Percentiles rank a stretch among this genome's conserved stretches.
Evolutionary conservation across 768 basidiomycete genomes (phyloP).

Genomic region (Hypsizygus marmoreus): DNA sequence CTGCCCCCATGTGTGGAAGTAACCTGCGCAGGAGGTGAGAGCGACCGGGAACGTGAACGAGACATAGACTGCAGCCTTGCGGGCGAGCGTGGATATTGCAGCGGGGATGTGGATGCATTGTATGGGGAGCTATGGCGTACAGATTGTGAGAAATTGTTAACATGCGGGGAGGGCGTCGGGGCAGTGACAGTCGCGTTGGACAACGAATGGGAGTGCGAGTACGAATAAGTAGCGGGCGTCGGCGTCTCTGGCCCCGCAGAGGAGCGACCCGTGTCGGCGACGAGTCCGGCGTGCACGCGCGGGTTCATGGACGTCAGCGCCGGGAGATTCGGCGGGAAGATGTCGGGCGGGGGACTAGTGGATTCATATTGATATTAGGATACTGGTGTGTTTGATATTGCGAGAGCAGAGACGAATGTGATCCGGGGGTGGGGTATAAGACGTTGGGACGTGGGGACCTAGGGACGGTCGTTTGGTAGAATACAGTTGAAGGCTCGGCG

Average conservation of each 20-base stretch:
- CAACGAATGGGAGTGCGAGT: constrained; percentile 49
- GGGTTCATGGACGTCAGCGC: constrained; percentile 39
- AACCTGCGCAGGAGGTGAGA: constrained; percentile 7
- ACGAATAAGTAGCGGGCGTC: constrained; percentile 37
- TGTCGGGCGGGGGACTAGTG: constrained; percentile 40
- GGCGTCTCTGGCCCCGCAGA: constrained; percentile 43
- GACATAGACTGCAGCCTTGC: no score
- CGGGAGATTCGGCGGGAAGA: constrained; percentile 43
- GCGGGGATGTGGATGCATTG: constrained; percentile 21
- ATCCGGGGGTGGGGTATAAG: constrained; percentile 48
- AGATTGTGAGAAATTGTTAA: constrained; percentile 20
- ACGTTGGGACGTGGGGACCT: constrained; percentile 47
- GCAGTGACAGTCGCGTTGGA: constrained; percentile 53
- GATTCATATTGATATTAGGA: constrained; percentile 17
- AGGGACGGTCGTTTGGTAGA: constrained; percentile 60
- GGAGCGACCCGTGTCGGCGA: constrained; percentile 21
- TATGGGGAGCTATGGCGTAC: constrained; percentile 20
- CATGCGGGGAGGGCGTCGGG: constrained; percentile 35
- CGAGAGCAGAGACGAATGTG: constrained; percentile 41
- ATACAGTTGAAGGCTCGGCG: constrained; percentile 61
- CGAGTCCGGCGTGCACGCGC: constrained; percentile 24
- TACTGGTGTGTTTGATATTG: constrained; percentile 41
- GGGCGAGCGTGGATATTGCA: constrained; percentile 13
- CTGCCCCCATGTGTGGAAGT: constrained; percentile 2
- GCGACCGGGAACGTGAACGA: constrained; percentile 14